Evolutionary conservation across 768 basidiomycete genomes (phyloP).

Genomic region (Boletus insuetus): DNA sequence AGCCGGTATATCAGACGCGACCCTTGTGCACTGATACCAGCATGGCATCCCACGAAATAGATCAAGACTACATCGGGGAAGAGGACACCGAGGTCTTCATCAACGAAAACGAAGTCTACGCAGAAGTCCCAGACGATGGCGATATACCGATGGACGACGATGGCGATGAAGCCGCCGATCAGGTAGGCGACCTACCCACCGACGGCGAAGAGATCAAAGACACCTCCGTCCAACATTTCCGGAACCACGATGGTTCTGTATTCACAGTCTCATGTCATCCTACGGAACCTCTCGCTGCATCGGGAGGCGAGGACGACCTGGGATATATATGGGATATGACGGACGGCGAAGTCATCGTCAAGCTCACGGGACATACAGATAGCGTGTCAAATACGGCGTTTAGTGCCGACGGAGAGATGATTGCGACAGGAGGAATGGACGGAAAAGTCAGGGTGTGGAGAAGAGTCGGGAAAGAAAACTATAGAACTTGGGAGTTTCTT

Average conservation of each 20-base stretch:
- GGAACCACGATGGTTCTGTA: constrained; percentile 70
- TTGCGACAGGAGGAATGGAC: constrained; percentile 98
- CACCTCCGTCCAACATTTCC: constrained; percentile 69
- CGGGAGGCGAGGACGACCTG: constrained; percentile 93
- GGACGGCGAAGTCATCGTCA: constrained; percentile 75
- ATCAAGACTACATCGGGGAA: constrained; percentile 34
- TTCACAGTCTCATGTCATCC: constrained; percentile 87
- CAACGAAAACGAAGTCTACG: constrained; percentile 59
- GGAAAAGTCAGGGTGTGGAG: constrained; percentile 92
- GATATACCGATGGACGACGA: constrained; percentile 74
- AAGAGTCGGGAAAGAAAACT: constrained; percentile 71
- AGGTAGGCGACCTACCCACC: constrained; percentile 41
- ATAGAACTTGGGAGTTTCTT: constrained; percentile 89
- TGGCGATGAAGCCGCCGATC: constrained; percentile 55
- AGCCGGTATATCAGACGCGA: neutral
- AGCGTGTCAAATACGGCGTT: constrained; percentile 80
- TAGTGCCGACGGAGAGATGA: constrained; percentile 87
- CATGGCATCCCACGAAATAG: constrained; percentile 38
- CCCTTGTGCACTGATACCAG: neutral
- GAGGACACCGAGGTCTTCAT: constrained; percentile 62
- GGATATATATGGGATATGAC: constrained; percentile 93
- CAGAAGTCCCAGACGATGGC: constrained; percentile 63
- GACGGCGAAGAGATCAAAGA: constrained; percentile 45
- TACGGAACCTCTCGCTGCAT: constrained; percentile 72
- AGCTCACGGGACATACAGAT: constrained; percentile 90